A percentile compares a stretch with the other conserved stretches of the same genome.
Evolutionary conservation across 2,329 filamentous ascomycete genomes (phyloP).

Genomic region (Saccharata proteae): DNA sequence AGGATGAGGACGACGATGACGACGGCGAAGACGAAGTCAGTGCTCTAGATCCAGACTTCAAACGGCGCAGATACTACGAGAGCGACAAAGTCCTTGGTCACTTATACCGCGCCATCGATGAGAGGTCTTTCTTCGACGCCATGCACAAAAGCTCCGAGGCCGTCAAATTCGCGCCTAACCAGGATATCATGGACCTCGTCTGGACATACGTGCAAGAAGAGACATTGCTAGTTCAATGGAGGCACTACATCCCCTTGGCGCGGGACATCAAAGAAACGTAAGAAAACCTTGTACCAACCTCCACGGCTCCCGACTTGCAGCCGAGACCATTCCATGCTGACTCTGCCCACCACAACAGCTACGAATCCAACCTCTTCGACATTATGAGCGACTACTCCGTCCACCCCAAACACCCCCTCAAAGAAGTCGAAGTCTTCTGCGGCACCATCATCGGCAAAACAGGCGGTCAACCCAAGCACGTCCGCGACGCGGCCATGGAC

Average conservation of each 20-base stretch:
- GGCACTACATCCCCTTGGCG: conserved; percentile 27
- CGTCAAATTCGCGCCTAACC: neutral
- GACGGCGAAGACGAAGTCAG: conserved; percentile 14
- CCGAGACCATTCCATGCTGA: too few relatives aligned
- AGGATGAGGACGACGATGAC: conserved; percentile 18
- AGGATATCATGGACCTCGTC: conserved; percentile 19
- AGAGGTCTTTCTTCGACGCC: conserved; percentile 45
- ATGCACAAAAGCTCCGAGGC: conserved; percentile 15
- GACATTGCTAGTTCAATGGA: conserved; percentile 28
- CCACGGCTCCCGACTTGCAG: too few relatives aligned
- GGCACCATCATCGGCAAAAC: conserved; percentile 44
- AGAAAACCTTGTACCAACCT: too few relatives aligned
- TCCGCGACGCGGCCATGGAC: conserved; percentile 18
- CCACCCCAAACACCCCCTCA: conserved; percentile 18
- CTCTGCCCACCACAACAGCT: conserved; percentile 30
- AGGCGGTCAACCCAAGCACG: conserved; percentile 20
- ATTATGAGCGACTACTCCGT: conserved; percentile 30
- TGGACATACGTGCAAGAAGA: conserved; percentile 28
- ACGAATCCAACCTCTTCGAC: conserved; percentile 39
- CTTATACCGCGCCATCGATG: conserved; percentile 62
- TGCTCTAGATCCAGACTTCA: conserved; percentile 12
- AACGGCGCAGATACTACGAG: conserved; percentile 45
- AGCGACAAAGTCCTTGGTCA: conserved; percentile 57
- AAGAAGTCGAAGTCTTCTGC: conserved; percentile 36
- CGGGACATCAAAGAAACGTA: conserved; percentile 37